phyloP scores from a whole-genome alignment of 176 grass and related monocot genomes.

The Aegilops speltoides region DNA sequence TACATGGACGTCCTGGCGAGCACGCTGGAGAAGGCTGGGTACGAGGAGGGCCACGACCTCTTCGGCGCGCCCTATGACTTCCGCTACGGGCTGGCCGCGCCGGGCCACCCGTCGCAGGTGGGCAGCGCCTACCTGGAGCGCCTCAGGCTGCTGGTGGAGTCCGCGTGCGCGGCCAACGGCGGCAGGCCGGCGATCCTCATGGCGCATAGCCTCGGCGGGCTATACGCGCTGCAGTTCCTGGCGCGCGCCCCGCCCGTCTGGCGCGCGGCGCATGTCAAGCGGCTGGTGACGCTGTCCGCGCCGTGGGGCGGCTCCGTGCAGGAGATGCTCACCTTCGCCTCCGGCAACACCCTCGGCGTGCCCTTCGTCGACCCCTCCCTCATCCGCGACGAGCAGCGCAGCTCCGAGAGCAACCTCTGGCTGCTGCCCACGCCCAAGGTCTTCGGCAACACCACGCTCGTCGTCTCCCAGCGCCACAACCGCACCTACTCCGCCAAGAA shows the following conservation, averaged over 20 bases:
- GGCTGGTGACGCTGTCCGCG: slow-evolving; percentile 56
- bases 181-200: slow-evolving; percentile 60
- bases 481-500: slow-evolving; percentile 65
- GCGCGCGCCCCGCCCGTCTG: slow-evolving; percentile 41
- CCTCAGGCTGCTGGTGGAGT: slow-evolving; percentile 58
- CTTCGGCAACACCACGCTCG: slow-evolving; percentile 55
- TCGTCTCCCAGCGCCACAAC: slow-evolving; percentile 38
- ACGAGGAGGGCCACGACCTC: slow-evolving; percentile 61
- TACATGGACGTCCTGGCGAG: slow-evolving; percentile 68
- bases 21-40: slow-evolving; percentile 66
- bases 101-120: slow-evolving; percentile 56
- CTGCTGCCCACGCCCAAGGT: slow-evolving; percentile 56
- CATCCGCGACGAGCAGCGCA: slow-evolving; percentile 56
- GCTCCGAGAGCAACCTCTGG: slow-evolving; percentile 92
- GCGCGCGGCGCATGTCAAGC: slow-evolving; percentile 56
- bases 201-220: slow-evolving; percentile 76
- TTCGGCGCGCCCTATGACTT: slow-evolving; percentile 92
- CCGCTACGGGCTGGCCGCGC: slow-evolving; percentile 69
- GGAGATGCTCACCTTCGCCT: slow-evolving; percentile 76
- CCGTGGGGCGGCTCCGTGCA: slow-evolving; percentile 78
- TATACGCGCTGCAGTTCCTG: slow-evolving; percentile 72
- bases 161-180: slow-evolving; percentile 42
- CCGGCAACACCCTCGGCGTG: slow-evolving; percentile 61
- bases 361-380: slow-evolving; percentile 61
- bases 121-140: slow-evolving; percentile 59